phyloP scores from a whole-genome alignment of 192 early-diverging fungal species.

The Coemansia javaensis region DNA sequence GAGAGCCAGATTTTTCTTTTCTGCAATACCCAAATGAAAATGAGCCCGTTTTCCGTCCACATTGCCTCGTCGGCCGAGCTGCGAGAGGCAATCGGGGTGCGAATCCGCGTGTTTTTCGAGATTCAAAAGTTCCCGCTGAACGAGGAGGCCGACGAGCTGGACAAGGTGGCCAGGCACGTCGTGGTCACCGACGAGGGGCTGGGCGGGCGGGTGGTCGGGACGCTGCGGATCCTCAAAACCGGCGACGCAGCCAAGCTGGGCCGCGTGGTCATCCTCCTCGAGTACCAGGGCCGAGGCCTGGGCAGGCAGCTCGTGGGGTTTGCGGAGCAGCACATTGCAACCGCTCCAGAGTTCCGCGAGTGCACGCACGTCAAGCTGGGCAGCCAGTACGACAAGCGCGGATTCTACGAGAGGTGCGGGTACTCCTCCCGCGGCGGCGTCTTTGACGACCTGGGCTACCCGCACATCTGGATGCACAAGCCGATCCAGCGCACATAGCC shows the following conservation, averaged over 20 bases:
- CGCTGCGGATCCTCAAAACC: slow-evolving; percentile 18
- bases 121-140: slow-evolving; percentile 33
- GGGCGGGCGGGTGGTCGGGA: slow-evolving; percentile 19
- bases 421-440: slow-evolving; percentile 22
- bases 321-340: slow-evolving; percentile 12
- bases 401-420: slow-evolving; percentile 36
- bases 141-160: slow-evolving; percentile 26
- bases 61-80: slow-evolving; percentile 17
- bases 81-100: slow-evolving; percentile 9
- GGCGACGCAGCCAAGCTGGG: slow-evolving; percentile 20
- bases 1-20: neutral
- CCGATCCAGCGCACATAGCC: neutral
- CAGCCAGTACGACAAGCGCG: slow-evolving; percentile 34
- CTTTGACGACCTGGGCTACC: slow-evolving; percentile 27
- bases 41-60: slow-evolving; percentile 11
- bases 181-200: slow-evolving; percentile 4
- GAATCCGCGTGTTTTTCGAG: slow-evolving; percentile 34
- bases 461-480: slow-evolving; percentile 35
- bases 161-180: slow-evolving; percentile 18
- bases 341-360: neutral
- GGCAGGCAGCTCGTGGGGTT: slow-evolving; percentile 14
- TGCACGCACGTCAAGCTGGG: slow-evolving; percentile 11
- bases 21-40: neutral
- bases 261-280: slow-evolving; percentile 29
- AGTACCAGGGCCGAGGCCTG: slow-evolving; percentile 37